Base-by-base conservation (phyloP, 495 filamentous ascomycete genomes). In the Patellaria atrata region DNA sequence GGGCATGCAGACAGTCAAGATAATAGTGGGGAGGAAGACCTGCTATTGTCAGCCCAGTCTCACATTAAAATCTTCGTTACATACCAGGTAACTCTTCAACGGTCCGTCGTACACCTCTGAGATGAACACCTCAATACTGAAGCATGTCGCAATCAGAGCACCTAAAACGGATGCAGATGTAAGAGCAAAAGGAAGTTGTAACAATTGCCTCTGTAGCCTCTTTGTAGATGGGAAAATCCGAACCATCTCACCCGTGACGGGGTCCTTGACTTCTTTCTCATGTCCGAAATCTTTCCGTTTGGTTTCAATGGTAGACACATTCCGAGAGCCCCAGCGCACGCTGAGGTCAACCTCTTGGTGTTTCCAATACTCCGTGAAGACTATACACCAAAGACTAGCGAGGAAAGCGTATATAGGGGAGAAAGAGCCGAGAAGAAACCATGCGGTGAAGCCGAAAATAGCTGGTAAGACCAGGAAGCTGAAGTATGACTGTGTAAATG, bases 281-380 rank as follows among this genome's bases (percentile, higher is more conserved):
- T 82, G 75, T 48, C 70, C 59, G 52, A 94, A 97, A 42, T 82
- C 70, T 16, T 75, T 67, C 31, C 86, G 63, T 26, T 76, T 79
- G 8, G 64, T 68, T 47, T 86, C 79, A 34, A 96, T 82, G 22
- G 68, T 71, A 3, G 82, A 84, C 12, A 94, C 83, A 10, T 80
- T 80, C 26, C 80, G 77, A 8, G 93, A 87, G 15, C 84, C 80
- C 89, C 89, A 97, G 27, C 83, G 75, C 22, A 93, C 75, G 14
- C 81, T 80, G 8, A 96, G 62, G 54, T 97, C 91, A 9, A 77
- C 64, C 55, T 97, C 86, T 58, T 93, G 82, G 39, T 80, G 77
- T 60, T 89, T 93, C 89, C 89, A 97, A 53, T 82, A 93, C 56
- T 97, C 89, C 24, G 92, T 77, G 48, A 97, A 96, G 14, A 86